Base-by-base conservation (phyloP, 179 eudicot species). In the Beta corolliflora region DNA sequence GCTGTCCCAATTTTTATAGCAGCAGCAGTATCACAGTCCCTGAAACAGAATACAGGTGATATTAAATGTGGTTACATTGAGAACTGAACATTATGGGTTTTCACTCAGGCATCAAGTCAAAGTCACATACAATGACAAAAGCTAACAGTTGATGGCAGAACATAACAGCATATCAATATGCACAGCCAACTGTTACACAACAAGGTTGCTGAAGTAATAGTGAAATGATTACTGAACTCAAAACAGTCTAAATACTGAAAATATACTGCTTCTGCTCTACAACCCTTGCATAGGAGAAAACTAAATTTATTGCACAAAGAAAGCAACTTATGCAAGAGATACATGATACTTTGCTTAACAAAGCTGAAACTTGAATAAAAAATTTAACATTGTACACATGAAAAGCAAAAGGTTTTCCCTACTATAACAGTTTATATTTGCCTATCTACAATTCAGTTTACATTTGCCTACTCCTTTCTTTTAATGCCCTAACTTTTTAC, bases 1-100 rank as follows among this genome's bases (percentile, higher is more conserved):
- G 83, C 81, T 55, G 94, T 86, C 83, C 95, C 98, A 88, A 85
- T 83, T 85, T 80, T 85, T 50, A 91, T 21, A 78, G 93, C 91
- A 85, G 90, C 90, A 55, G 80, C 90, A 73, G 71, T 73, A 74
- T 91, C 90, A 90, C 86, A 84, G 81, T 85, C 88, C 82, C 92
- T 91, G 83, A 88, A 80, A 78, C 88, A 90, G 76, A 82, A 67
- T 81, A 71, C 56, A 78, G 14, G 11, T 16, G 41, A 74, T 36
- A 71, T 45, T 31, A 76, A 65, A 76, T 61, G 78, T 52, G 77
- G 53, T 31, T 6, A 36, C 60, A 45, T 79, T 63, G 52, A 50
- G 55, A 31, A n/a, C 36, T 29, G 23, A 36, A 61, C 9, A 63
- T 2, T 31, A 48, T 72, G 11, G 6, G 25, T 7, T 12, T 60